Conservation (phyloP, 2,329 filamentous ascomycete species). For the Botrytis galanthina region DNA sequence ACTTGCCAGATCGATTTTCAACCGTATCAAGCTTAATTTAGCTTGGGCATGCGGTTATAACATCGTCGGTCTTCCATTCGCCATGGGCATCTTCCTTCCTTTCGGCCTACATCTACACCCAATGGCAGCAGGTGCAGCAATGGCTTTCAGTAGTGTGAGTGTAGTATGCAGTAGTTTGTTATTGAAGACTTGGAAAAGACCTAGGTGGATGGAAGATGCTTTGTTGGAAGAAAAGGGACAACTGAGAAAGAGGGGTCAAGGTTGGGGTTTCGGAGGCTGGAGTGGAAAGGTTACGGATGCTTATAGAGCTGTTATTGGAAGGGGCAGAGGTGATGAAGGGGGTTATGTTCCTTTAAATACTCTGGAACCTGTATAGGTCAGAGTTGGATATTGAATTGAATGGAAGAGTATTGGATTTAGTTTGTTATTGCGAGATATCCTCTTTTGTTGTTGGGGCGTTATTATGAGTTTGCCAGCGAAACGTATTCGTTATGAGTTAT, state of each 20-base stretch:
- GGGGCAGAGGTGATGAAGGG: slow-evolving; percentile 46
- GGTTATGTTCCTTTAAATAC: slow-evolving; percentile 57
- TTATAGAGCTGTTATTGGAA: slow-evolving; percentile 40
- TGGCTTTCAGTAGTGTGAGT: slow-evolving; percentile 87
- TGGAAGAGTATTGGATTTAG: not conserved
- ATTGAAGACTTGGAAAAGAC: slow-evolving; percentile 82
- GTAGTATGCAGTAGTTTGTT: slow-evolving; percentile 83
- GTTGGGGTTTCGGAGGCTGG: slow-evolving; percentile 42
- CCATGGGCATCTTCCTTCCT: slow-evolving; percentile 93
- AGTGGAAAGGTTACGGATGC: slow-evolving; percentile 46
- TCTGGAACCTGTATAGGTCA: slow-evolving; percentile 28
- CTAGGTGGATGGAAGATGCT: slow-evolving; percentile 79
- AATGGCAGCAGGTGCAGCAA: slow-evolving; percentile 91
- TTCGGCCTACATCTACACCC: slow-evolving; percentile 85
- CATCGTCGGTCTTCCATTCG: slow-evolving; percentile 83
- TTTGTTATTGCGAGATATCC: slow-evolving; percentile 6
- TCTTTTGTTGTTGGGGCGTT: not conserved
- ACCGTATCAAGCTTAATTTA: slow-evolving; percentile 89
- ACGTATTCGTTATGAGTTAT: too few relatives aligned
- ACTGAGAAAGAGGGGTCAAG: slow-evolving; percentile 32
- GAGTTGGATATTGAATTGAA: slow-evolving; percentile 2
- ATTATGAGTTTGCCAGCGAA: not conserved
- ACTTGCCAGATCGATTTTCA: slow-evolving; percentile 81
- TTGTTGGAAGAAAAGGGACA: slow-evolving; percentile 59
- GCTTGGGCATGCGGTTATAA: slow-evolving; percentile 95